Evolutionary conservation across 257 asterid genomes (phyloP).

Genomic region (Linderniella brevidens): DNA sequence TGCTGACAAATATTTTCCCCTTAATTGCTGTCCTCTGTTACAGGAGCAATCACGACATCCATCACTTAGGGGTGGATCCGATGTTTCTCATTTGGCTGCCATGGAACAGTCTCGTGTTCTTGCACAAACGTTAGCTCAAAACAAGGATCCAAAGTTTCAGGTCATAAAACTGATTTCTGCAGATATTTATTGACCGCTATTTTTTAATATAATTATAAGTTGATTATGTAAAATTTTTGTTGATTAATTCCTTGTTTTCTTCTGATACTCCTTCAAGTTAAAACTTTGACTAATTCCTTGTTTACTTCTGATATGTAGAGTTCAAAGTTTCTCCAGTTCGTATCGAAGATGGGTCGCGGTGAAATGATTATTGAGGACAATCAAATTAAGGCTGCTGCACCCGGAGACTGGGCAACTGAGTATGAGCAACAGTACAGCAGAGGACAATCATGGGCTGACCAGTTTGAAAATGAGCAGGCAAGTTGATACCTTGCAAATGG

Average conservation of each 20-base stretch:
- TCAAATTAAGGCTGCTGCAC: constrained; percentile 69
- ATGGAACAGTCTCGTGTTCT: constrained; percentile 90
- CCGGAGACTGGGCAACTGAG: constrained; percentile 92
- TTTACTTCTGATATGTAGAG: constrained; percentile 32
- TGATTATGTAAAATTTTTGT: not conserved
- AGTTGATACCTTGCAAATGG: too few species aligned
- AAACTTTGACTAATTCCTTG: constrained; percentile 3
- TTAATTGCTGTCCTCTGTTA: constrained; percentile 1
- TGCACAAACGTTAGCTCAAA: constrained; percentile 89
- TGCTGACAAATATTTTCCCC: not conserved
- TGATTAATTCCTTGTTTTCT: constrained; percentile 4
- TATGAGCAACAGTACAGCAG: constrained; percentile 67
- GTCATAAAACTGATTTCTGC: constrained; percentile 15
- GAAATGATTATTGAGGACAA: constrained; percentile 84
- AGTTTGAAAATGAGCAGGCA: constrained; percentile 74
- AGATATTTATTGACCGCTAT: not conserved
- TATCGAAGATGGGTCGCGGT: constrained; percentile 99
- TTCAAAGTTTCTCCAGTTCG: constrained; percentile 90
- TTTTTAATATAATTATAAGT: too few species aligned
- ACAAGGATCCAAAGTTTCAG: constrained; percentile 94
- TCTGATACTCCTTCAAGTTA: not conserved
- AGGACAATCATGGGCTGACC: constrained; percentile 86
- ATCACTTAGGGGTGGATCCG: constrained; percentile 48
- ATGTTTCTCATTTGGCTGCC: constrained; percentile 46
- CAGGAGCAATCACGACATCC: constrained; percentile 84